A percentile compares a stretch with the other conserved stretches of the same genome.
These are phyloP conservation scores for Rubia peregrina DNA, from an alignment of 305 asterid species.

Conservation along the genomic window DNA sequence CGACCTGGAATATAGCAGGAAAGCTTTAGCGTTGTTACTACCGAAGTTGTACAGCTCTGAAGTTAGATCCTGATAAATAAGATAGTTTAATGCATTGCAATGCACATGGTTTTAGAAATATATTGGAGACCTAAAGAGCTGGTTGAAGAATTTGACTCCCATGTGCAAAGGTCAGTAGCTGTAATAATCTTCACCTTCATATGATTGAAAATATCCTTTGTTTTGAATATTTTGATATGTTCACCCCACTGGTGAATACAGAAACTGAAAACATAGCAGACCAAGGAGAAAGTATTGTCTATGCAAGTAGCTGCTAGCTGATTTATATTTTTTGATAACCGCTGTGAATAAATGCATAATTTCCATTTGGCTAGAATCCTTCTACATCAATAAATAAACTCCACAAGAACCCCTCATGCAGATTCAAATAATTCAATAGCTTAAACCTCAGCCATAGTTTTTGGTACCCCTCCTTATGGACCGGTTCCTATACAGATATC, in stretches of 20 bases:
- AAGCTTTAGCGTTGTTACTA: background rate
- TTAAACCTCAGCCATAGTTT: background rate
- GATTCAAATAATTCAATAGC: background rate
- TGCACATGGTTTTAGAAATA: background rate
- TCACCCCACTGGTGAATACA: background rate
- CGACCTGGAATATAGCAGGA: background rate
- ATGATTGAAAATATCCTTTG: background rate
- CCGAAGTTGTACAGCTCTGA: background rate
- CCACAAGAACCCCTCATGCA: background rate
- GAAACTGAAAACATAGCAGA: background rate
- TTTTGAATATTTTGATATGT: background rate
- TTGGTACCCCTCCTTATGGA: no score
- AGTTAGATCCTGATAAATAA: conserved; percentile 3
- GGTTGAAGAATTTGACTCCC: background rate
- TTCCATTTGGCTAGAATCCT: background rate
- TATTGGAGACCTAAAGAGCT: background rate
- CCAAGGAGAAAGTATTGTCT: background rate
- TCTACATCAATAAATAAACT: background rate
- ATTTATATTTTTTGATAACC: background rate
- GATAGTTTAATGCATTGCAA: background rate
- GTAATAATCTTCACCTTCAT: background rate
- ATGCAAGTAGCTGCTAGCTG: background rate
- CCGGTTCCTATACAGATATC: no score
- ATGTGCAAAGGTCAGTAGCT: background rate
- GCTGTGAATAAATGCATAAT: background rate